A percentile compares a stretch with the other conserved stretches of the same genome.
Conservation (phyloP, 345 rosid species). For the Gossypium longicalyx region DNA sequence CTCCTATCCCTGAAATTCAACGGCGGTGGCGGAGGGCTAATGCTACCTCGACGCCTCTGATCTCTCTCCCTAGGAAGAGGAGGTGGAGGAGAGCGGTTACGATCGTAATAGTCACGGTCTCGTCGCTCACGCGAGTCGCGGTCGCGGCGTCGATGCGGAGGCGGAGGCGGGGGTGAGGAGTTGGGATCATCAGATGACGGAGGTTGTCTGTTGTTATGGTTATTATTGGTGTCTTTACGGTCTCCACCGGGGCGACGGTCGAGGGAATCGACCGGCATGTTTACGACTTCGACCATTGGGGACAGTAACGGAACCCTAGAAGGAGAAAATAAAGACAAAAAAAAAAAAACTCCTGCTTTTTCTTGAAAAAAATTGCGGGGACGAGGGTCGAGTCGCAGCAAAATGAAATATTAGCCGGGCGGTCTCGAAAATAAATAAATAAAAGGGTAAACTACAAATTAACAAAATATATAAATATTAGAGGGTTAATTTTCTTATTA, state of each 20-base stretch:
- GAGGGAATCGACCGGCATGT: conserved; percentile 59
- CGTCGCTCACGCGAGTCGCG: conserved; percentile 77
- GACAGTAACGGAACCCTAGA: conserved; percentile 40
- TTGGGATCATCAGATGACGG: conserved; percentile 21
- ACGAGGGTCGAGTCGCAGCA: too few species aligned
- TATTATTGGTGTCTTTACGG: conserved; percentile 25
- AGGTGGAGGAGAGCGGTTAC: conserved; percentile 69
- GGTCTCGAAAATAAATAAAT: too few species aligned
- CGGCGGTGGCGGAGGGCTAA: conserved; percentile 73
- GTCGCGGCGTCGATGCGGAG: conserved; percentile 54
- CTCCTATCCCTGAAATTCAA: conserved; percentile 68
- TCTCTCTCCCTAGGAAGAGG: conserved; percentile 59
- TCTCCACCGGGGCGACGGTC: conserved; percentile 52
- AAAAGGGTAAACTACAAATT: too few species aligned
- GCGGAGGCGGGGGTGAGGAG: conserved; percentile 34
- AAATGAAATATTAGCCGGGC: too few species aligned
- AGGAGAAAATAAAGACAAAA: neutral
- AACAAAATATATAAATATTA: too few species aligned
- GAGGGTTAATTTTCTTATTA: too few species aligned
- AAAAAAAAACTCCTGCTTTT: neutral
- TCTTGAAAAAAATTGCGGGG: too few species aligned
- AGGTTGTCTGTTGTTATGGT: neutral
- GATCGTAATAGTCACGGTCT: conserved; percentile 60
- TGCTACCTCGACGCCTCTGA: conserved; percentile 68
- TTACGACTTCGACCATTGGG: conserved; percentile 65